phyloP scores from a whole-genome alignment of 192 early-diverging fungal genomes.

The Podila minutissima region DNA sequence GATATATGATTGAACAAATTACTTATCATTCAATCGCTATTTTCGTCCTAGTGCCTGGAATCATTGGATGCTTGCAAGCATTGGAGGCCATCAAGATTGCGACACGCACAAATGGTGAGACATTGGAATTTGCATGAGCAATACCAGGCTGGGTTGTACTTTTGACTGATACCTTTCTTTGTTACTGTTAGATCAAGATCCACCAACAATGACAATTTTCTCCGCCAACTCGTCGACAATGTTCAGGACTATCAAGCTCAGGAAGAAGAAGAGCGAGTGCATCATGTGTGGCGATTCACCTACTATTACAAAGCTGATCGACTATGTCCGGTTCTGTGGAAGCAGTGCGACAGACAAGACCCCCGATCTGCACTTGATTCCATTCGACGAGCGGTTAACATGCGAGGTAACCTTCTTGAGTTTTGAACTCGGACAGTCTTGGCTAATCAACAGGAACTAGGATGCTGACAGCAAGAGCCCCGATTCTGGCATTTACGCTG shows the following conservation, averaged over 20 bases:
- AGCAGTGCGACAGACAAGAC: conserved; percentile 81
- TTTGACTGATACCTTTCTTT: background rate
- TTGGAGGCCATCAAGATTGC: conserved; percentile 91
- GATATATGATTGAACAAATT: no score
- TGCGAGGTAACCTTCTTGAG: conserved; percentile 19
- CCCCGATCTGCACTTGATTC: conserved; percentile 20
- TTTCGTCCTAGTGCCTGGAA: conserved; percentile 78
- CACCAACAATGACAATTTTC: conserved; percentile 81
- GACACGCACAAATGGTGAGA: conserved; percentile 63
- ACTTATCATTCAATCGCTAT: background rate
- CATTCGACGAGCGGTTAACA: conserved; percentile 27
- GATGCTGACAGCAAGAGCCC: background rate
- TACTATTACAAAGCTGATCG: conserved; percentile 81
- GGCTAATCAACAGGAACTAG: background rate
- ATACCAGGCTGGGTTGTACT: background rate
- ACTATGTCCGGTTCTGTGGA: conserved; percentile 95
- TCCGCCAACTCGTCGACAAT: conserved; percentile 75
- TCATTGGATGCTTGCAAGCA: conserved; percentile 93
- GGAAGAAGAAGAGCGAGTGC: conserved; percentile 75
- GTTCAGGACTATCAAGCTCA: conserved; percentile 84
- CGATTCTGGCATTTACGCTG: background rate
- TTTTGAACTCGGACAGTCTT: background rate
- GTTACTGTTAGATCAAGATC: conserved; percentile 36
- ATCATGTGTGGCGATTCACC: conserved; percentile 89
- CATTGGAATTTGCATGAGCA: background rate